Percentiles rank a stretch among this genome's conserved stretches.
Evolutionary conservation across 495 filamentous ascomycete genomes (phyloP).

Genomic region (Penicillium crystallinum): DNA sequence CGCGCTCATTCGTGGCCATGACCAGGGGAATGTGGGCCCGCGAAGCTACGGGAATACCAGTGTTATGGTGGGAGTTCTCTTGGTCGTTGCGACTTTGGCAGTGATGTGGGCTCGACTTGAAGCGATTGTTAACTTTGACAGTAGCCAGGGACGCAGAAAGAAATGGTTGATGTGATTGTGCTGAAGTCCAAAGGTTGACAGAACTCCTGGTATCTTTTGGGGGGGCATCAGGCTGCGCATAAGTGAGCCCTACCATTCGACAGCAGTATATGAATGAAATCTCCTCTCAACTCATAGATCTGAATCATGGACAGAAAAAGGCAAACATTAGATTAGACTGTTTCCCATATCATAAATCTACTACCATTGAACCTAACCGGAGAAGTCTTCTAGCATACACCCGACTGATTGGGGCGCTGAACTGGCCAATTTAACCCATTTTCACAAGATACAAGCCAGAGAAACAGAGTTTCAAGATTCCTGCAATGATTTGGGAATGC

Average conservation of each 20-base stretch:
- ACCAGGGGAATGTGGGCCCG: conserved; percentile 7
- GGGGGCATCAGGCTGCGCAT: background rate
- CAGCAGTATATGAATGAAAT: background rate
- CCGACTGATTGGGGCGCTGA: too few species aligned
- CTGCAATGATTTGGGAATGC: too few species aligned
- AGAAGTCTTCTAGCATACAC: too few species aligned
- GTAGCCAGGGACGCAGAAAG: conserved; percentile 3
- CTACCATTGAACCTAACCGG: too few species aligned
- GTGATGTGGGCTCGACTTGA: conserved; percentile 33
- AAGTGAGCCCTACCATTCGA: background rate
- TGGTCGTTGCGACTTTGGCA: conserved; percentile 25
- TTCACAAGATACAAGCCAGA: too few species aligned
- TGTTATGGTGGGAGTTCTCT: conserved; percentile 25
- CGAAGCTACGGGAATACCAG: conserved; percentile 26
- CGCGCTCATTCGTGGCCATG: conserved; percentile 26
- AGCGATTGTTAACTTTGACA: conserved; percentile 13
- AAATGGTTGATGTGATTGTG: conserved; percentile 18
- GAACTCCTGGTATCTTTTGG: background rate
- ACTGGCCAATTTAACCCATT: too few species aligned
- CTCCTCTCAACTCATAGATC: background rate
- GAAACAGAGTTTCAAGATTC: too few species aligned
- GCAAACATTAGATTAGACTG: too few species aligned
- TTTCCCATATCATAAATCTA: too few species aligned
- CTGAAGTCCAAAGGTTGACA: background rate
- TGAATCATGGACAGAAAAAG: too few species aligned